Evolutionary conservation across 192 early-diverging fungal species (phyloP).

Genomic region (Coemansia sp.): DNA sequence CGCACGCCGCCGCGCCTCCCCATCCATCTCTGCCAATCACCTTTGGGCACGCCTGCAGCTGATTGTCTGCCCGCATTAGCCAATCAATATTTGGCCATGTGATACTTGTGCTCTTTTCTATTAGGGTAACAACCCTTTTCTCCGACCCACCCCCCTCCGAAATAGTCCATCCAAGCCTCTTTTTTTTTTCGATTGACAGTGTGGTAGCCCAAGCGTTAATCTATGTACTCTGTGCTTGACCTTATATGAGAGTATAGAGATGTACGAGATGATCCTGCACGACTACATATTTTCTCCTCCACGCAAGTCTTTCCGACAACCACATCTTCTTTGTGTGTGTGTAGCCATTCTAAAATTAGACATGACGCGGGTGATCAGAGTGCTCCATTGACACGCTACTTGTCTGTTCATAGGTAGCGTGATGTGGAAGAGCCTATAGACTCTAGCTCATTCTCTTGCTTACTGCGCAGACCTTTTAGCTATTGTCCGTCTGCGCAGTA

Average conservation of each 20-base stretch:
- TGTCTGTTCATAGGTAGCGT: background rate
- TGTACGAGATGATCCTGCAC: conserved; percentile 3
- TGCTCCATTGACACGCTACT: background rate
- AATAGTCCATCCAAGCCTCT: background rate
- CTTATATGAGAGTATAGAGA: background rate
- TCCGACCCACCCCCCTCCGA: conserved; percentile 4
- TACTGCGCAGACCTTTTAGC: conserved; percentile 9
- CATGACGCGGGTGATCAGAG: background rate
- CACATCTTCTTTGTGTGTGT: background rate
- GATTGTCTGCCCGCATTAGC: conserved; percentile 2
- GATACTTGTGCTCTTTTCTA: background rate
- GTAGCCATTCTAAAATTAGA: background rate
- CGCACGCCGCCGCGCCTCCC: conserved; percentile 6
- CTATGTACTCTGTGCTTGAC: background rate
- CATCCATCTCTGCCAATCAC: conserved; percentile 9
- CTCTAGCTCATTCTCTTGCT: background rate
- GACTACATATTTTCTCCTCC: background rate
- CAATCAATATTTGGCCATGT: conserved; percentile 1
- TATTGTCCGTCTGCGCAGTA: background rate
- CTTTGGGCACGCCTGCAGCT: conserved; percentile 12
- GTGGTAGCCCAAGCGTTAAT: background rate
- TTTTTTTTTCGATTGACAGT: background rate
- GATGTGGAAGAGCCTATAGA: background rate
- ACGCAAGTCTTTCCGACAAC: conserved; percentile 15
- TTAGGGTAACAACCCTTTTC: background rate